phyloP scores from a whole-genome alignment of 176 grass and related monocot genomes.

The Eleusine coracana region DNA sequence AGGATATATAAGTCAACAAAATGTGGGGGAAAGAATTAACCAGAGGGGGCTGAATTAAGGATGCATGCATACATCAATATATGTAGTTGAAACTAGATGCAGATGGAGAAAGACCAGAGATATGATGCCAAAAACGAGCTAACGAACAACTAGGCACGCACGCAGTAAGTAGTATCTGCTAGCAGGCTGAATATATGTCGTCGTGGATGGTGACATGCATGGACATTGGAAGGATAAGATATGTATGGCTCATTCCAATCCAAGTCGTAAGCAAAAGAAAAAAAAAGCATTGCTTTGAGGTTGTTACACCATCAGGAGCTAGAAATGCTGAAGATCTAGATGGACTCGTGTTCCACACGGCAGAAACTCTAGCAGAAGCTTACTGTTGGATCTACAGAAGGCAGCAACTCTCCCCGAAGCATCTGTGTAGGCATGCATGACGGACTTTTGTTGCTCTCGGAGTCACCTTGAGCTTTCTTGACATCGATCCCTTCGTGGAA shows the following conservation, averaged over 20 bases:
- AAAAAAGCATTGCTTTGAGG: background rate
- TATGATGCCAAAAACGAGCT: background rate
- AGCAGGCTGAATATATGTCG: background rate
- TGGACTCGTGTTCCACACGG: too few species aligned
- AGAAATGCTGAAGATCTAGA: background rate
- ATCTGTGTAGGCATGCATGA: too few species aligned
- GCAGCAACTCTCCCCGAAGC: too few species aligned
- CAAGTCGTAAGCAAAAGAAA: background rate
- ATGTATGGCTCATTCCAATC: background rate
- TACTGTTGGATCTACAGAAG: too few species aligned
- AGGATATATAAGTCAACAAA: too few species aligned
- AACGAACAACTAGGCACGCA: background rate
- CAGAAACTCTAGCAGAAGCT: too few species aligned
- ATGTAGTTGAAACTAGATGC: background rate
- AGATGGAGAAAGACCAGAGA: background rate
- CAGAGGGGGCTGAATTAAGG: too few species aligned
- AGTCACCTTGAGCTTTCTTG: too few species aligned
- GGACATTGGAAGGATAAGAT: background rate
- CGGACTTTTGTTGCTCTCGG: too few species aligned
- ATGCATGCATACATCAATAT: too few species aligned
- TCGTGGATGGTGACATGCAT: background rate
- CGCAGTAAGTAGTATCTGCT: background rate
- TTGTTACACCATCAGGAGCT: background rate
- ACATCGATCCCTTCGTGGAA: too few species aligned
- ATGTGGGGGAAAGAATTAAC: too few species aligned